A percentile compares a stretch with the other conserved stretches of the same genome.
phyloP scores from a whole-genome alignment of 2,329 filamentous ascomycete species.

The Trichoderma polysporum region DNA sequence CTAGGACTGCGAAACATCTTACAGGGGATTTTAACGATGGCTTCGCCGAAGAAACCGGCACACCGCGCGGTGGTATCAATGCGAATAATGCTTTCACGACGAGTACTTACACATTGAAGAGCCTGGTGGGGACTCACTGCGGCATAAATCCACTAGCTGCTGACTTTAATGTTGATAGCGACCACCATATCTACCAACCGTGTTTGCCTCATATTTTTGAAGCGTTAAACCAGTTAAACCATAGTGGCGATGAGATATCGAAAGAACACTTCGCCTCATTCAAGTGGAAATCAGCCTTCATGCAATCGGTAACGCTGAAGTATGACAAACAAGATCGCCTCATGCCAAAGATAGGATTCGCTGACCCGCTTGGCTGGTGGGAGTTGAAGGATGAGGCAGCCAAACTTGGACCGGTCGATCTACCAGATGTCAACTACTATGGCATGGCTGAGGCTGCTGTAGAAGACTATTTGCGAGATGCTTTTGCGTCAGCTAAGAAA shows the following conservation, averaged over 20 bases:
- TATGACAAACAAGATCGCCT: conserved; percentile 38
- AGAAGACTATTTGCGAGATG: conserved; percentile 36
- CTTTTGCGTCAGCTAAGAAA: conserved; percentile 31
- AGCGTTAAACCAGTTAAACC: conserved; percentile 31
- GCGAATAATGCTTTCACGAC: conserved; percentile 41
- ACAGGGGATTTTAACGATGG: conserved; percentile 25
- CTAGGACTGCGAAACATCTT: conserved; percentile 28
- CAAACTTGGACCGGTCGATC: conserved; percentile 32
- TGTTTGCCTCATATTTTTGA: conserved; percentile 42
- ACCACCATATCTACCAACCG: conserved; percentile 46
- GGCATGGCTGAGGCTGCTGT: conserved; percentile 35
- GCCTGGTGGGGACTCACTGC: conserved; percentile 41
- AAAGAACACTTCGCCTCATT: conserved; percentile 27
- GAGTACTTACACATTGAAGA: conserved; percentile 45
- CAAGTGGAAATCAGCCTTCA: conserved; percentile 36
- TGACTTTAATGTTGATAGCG: conserved; percentile 44
- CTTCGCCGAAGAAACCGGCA: conserved; percentile 25
- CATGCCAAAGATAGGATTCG: conserved; percentile 34
- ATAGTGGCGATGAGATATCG: conserved; percentile 12
- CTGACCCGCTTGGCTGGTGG: conserved; percentile 29
- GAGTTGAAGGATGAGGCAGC: conserved; percentile 32
- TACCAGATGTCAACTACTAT: conserved; percentile 38
- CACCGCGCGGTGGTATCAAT: conserved; percentile 39
- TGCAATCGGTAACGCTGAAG: conserved; percentile 35
- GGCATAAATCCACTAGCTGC: conserved; percentile 42